Evolutionary conservation across 2,329 filamentous ascomycete genomes (phyloP).

Genomic region (Alternaria sp.): DNA sequence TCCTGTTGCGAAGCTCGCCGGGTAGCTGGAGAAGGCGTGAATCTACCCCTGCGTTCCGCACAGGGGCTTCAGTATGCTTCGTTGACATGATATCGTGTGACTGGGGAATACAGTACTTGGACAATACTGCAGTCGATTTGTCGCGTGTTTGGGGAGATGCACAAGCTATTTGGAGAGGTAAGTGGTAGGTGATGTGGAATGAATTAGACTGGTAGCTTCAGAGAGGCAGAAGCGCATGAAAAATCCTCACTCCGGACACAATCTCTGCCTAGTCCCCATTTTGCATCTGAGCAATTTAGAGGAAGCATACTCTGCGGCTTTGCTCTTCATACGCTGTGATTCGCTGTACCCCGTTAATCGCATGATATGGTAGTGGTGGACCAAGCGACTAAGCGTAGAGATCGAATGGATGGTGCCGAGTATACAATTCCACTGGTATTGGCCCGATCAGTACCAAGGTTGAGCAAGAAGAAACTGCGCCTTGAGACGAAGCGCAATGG

Average conservation of each 20-base stretch:
- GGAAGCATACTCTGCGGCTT: not conserved
- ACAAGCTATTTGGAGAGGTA: not conserved
- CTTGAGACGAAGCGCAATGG: not conserved
- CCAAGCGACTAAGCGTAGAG: not conserved
- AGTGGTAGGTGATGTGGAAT: not conserved
- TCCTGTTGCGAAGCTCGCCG: conserved; percentile 2
- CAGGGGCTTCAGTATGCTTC: not conserved
- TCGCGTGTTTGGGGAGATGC: not conserved
- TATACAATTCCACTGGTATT: not conserved
- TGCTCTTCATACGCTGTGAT: not conserved
- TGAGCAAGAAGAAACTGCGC: not conserved
- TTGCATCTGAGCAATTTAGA: not conserved
- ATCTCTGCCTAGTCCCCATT: not conserved
- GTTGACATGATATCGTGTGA: not conserved
- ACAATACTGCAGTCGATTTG: not conserved
- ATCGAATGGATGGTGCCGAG: not conserved
- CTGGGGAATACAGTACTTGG: not conserved
- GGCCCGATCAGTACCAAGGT: not conserved
- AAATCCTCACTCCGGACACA: not conserved
- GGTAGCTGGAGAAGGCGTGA: not conserved
- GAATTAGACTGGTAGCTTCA: not conserved
- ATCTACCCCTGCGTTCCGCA: not conserved
- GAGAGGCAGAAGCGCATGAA: not conserved
- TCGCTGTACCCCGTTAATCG: not conserved
- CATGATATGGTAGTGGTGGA: not conserved